These are phyloP conservation scores for Toxicodendron radicans DNA, from an alignment of 345 rosid genomes.

Conservation along the genomic window DNA sequence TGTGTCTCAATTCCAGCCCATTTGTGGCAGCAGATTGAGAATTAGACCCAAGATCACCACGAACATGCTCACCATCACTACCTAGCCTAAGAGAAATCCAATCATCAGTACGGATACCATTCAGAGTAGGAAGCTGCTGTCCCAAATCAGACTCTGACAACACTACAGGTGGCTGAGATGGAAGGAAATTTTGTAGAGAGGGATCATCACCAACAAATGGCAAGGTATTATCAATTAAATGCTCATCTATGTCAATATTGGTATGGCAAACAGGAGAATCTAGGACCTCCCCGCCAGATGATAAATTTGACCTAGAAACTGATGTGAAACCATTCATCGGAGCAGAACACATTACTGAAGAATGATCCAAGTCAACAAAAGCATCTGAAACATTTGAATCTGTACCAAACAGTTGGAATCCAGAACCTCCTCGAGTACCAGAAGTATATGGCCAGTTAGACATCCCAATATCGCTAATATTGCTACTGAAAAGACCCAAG, in stretches of 20 bases:
- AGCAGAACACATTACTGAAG: conserved; percentile 12
- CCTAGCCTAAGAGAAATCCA: conserved; percentile 40
- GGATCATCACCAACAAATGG: conserved; percentile 31
- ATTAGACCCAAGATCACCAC: conserved; percentile 1
- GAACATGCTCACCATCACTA: not conserved
- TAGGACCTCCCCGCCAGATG: conserved; percentile 10
- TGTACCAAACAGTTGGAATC: conserved; percentile 31
- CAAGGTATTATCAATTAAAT: conserved; percentile 32
- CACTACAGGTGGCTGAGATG: conserved; percentile 22
- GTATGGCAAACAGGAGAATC: conserved; percentile 23
- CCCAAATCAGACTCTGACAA: conserved; percentile 13
- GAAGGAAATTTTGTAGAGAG: conserved; percentile 28
- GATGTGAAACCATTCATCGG: conserved; percentile 23
- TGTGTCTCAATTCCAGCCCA: conserved; percentile 15
- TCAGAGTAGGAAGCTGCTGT: conserved; percentile 12
- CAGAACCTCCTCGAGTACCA: conserved; percentile 17
- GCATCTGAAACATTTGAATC: conserved; percentile 33
- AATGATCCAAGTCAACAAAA: conserved; percentile 23
- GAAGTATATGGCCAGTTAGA: conserved; percentile 28
- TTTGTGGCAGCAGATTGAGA: conserved; percentile 9
- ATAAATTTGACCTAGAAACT: conserved; percentile 14
- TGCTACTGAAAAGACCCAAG: conserved; percentile 26
- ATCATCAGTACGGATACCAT: conserved; percentile 22
- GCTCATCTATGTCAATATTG: conserved; percentile 19
- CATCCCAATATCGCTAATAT: conserved; percentile 16